Conservation (phyloP, 371 early-diverging fungal genomes). For the Circinella minor region DNA sequence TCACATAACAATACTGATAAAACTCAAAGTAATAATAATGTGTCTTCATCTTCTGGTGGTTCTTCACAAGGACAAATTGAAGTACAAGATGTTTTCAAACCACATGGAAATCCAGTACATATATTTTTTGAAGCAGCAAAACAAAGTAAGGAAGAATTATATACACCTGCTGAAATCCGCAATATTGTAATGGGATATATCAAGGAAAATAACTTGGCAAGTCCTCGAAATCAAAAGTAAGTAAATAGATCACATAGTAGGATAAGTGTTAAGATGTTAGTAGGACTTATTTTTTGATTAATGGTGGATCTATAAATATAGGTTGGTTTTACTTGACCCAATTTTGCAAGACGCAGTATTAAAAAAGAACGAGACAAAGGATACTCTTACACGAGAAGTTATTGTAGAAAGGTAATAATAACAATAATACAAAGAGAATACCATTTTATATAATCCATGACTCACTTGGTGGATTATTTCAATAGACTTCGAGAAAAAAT, state of each 20-base stretch:
- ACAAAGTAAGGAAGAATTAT: slow-evolving; percentile 56
- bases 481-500: slow-evolving; percentile 52
- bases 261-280: too few species aligned
- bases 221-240: slow-evolving; percentile 65
- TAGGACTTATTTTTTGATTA: too few species aligned
- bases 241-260: neutral
- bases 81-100: slow-evolving; percentile 61
- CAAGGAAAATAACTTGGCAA: slow-evolving; percentile 56
- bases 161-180: slow-evolving; percentile 61
- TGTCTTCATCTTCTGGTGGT: neutral
- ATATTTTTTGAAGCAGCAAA: slow-evolving; percentile 60
- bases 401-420: slow-evolving; percentile 36
- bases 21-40: neutral
- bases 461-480: too few species aligned
- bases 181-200: slow-evolving; percentile 62
- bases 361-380: slow-evolving; percentile 62
- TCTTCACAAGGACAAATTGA: slow-evolving; percentile 12
- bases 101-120: slow-evolving; percentile 42
- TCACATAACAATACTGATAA: neutral
- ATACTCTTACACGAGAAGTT: slow-evolving; percentile 60
- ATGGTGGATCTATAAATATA: neutral
- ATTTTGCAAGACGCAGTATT: slow-evolving; percentile 64
- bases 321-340: slow-evolving; percentile 63
- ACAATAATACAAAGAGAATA: too few species aligned
- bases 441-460: too few species aligned